phyloP scores from a whole-genome alignment of 2,329 filamentous ascomycete species.

The Botryotinia globosa region DNA sequence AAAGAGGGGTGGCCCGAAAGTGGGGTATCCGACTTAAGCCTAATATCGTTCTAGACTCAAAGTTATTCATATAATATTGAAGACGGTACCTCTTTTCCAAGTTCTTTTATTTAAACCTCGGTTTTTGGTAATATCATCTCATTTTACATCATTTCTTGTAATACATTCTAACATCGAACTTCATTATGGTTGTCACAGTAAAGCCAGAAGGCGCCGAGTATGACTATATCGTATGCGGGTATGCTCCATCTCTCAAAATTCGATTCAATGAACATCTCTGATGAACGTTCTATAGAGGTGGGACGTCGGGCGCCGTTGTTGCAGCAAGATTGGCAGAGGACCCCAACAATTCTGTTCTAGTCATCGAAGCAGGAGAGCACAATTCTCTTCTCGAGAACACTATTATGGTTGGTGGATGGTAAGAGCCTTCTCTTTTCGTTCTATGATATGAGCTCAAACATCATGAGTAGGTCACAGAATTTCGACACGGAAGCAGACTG shows the following conservation, averaged over 20 bases:
- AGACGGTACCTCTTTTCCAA: background rate
- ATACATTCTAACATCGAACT: background rate
- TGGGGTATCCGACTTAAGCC: too few relatives aligned
- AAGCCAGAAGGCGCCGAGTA: constrained; percentile 26
- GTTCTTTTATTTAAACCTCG: background rate
- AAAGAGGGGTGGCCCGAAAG: too few relatives aligned
- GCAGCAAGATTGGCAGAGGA: constrained; percentile 54
- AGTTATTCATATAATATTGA: background rate
- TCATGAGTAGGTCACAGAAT: constrained; percentile 42
- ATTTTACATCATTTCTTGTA: background rate
- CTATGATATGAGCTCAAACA: background rate
- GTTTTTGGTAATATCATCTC: background rate
- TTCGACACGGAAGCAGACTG: constrained; percentile 51
- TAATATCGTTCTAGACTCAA: background rate
- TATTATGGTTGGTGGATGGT: constrained; percentile 50
- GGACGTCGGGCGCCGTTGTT: constrained; percentile 49
- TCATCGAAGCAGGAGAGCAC: constrained; percentile 49
- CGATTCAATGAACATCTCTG: background rate
- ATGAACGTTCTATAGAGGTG: constrained; percentile 37
- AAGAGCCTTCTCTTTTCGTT: background rate
- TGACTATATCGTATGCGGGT: constrained; percentile 36
- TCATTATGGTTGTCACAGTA: constrained; percentile 23
- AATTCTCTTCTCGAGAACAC: constrained; percentile 48
- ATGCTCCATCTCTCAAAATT: background rate
- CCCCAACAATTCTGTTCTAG: constrained; percentile 45